phyloP scores from a whole-genome alignment of 2,329 filamentous ascomycete genomes.

The Corinectria fuckeliana region DNA sequence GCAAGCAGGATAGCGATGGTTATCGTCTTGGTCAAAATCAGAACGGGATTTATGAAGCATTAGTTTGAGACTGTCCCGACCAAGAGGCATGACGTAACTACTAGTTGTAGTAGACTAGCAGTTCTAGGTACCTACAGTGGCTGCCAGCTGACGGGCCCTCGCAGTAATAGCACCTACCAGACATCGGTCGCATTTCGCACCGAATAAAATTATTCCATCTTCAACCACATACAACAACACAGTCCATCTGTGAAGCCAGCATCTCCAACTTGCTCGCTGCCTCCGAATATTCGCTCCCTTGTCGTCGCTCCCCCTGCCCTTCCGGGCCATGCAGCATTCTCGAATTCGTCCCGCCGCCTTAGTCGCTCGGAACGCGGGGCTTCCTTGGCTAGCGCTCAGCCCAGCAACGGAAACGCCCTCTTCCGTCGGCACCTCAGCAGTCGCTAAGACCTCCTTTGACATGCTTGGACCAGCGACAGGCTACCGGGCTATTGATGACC shows the following conservation, averaged over 20 bases:
- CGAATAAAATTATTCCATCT: no score
- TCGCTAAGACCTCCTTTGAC: conserved; percentile 16
- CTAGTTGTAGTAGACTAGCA: neutral
- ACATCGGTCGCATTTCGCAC: neutral
- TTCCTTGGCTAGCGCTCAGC: conserved; percentile 35
- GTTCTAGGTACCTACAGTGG: neutral
- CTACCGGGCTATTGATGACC: conserved; percentile 19
- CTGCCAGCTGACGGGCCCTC: no score
- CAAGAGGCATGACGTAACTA: neutral
- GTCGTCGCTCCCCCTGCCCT: neutral
- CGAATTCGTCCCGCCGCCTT: conserved; percentile 23
- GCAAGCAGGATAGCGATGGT: neutral
- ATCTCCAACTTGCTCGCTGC: no score
- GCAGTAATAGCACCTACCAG: neutral
- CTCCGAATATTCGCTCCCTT: neutral
- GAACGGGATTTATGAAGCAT: neutral
- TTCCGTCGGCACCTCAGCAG: conserved; percentile 29
- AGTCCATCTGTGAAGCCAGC: neutral
- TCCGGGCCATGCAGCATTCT: conserved; percentile 4
- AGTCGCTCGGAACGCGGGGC: conserved; percentile 32
- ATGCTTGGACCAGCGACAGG: conserved; percentile 20
- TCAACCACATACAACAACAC: neutral
- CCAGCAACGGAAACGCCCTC: conserved; percentile 30
- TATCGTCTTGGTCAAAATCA: neutral
- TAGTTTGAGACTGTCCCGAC: neutral